These are phyloP conservation scores for Fomes fomentarius DNA, from an alignment of 1,284 basidiomycete genomes.

Conservation along the genomic window DNA sequence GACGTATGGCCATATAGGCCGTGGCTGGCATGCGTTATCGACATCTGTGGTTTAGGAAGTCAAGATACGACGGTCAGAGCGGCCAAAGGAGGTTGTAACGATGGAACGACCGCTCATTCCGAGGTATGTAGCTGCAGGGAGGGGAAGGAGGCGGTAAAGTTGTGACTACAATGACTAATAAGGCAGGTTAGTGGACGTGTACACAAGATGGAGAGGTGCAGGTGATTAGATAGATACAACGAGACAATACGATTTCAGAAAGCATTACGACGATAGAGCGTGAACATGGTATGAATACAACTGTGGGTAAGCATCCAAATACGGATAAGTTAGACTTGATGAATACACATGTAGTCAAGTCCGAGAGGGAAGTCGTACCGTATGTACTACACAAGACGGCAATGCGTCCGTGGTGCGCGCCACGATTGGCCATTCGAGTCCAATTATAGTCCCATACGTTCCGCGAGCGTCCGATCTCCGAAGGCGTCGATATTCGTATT, in stretches of 20 bases:
- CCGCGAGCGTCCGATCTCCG: constrained; percentile 78
- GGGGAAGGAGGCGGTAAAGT: no score
- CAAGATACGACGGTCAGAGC: no score
- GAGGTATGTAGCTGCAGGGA: no score
- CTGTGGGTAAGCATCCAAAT: constrained; percentile 28
- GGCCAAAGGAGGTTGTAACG: no score
- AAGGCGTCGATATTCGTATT: constrained; percentile 33
- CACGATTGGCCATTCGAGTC: constrained; percentile 26
- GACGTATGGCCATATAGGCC: no score
- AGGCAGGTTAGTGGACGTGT: constrained; percentile 17
- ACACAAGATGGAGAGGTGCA: constrained; percentile 6
- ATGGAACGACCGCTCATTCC: no score
- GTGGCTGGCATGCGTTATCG: no score
- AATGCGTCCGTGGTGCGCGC: constrained; percentile 21
- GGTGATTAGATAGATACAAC: constrained; percentile 24
- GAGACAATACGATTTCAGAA: constrained; percentile 32
- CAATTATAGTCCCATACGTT: constrained; percentile 68
- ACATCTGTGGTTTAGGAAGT: no score
- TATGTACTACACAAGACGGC: constrained; percentile 43
- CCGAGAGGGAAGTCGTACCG: constrained; percentile 41
- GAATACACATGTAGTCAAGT: constrained; percentile 24
- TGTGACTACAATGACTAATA: constrained; percentile 6
- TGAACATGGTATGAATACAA: constrained; percentile 38
- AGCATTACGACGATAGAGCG: constrained; percentile 35
- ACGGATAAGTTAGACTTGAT: constrained; percentile 34